Percentiles rank a stretch among this genome's conserved stretches.
These are phyloP conservation scores for Globisporangium cederbergense DNA, from an alignment of 352 stramenopile species.

Conservation along the genomic window DNA sequence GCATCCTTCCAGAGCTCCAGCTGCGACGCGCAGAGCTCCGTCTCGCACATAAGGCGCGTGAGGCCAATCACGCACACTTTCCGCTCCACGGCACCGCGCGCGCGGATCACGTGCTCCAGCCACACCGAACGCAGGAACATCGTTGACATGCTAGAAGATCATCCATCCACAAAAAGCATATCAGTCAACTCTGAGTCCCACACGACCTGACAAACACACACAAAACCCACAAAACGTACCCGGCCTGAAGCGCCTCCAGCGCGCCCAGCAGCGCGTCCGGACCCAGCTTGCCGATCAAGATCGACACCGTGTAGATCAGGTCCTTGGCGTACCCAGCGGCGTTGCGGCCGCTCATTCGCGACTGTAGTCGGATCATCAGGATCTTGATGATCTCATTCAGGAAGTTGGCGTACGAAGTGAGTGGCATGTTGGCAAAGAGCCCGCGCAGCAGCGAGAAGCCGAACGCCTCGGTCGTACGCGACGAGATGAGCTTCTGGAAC, in stretches of 20 bases:
- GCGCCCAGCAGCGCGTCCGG: constrained; percentile 69
- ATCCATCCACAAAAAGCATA: no score
- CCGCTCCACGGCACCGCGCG: constrained; percentile 49
- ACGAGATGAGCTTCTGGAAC: constrained; percentile 98
- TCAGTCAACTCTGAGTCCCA: constrained; percentile 22
- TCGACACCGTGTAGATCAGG: constrained; percentile 87
- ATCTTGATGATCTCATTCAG: constrained; percentile 93
- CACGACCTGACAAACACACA: constrained; percentile 11
- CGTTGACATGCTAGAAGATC: constrained; percentile 63
- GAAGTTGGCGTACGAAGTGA: constrained; percentile 63
- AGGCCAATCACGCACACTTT: constrained; percentile 72
- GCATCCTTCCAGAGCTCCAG: constrained; percentile 53
- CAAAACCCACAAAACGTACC: constrained; percentile 39
- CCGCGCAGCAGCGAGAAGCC: constrained; percentile 92
- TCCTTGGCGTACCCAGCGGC: constrained; percentile 79
- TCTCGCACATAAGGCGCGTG: constrained; percentile 73
- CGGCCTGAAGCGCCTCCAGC: constrained; percentile 86
- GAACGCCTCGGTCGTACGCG: constrained; percentile 89
- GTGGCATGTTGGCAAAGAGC: constrained; percentile 88
- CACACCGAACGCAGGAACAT: constrained; percentile 90
- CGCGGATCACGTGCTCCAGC: constrained; percentile 81
- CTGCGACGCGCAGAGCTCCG: constrained; percentile 53
- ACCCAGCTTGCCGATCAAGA: constrained; percentile 89
- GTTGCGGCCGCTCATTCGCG: constrained; percentile 88
- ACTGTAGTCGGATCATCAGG: constrained; percentile 93